A percentile compares a stretch with the other conserved stretches of the same genome.
These are phyloP conservation scores for Globisporangium emineosum DNA, from an alignment of 352 stramenopile genomes.

Conservation along the genomic window DNA sequence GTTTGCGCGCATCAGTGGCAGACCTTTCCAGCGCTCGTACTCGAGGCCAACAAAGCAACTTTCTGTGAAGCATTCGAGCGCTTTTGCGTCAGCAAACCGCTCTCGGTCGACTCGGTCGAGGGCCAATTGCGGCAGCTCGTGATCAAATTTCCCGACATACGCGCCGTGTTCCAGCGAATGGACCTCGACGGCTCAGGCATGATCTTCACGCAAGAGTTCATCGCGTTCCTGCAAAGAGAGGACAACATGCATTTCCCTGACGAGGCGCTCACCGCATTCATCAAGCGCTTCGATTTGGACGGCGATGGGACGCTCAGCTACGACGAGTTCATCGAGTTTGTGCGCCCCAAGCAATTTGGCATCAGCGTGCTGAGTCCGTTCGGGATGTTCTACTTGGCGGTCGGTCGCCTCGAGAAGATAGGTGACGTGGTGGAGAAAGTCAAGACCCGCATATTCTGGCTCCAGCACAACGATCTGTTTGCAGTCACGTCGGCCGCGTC, in stretches of 20 bases:
- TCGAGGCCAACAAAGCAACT: not conserved
- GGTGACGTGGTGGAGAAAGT: constrained; percentile 32
- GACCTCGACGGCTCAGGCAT: constrained; percentile 35
- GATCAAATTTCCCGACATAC: constrained; percentile 24
- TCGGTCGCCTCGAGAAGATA: constrained; percentile 28
- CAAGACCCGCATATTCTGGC: constrained; percentile 50
- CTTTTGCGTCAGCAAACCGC: constrained; percentile 27
- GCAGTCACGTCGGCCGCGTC: constrained; percentile 13
- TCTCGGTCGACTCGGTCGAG: constrained; percentile 40
- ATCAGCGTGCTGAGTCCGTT: constrained; percentile 45
- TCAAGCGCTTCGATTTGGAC: constrained; percentile 44
- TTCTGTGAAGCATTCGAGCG: constrained; percentile 30
- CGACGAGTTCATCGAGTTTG: constrained; percentile 46
- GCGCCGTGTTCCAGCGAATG: constrained; percentile 25
- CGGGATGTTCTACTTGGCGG: constrained; percentile 39
- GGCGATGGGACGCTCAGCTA: constrained; percentile 41
- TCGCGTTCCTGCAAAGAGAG: constrained; percentile 30
- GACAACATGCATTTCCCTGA: constrained; percentile 30
- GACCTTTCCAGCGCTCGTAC: constrained; percentile 19
- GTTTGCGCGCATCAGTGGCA: constrained; percentile 27
- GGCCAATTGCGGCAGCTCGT: constrained; percentile 35
- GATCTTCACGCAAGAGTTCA: constrained; percentile 29
- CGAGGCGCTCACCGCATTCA: constrained; percentile 30
- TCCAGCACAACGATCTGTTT: constrained; percentile 54
- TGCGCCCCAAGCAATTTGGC: constrained; percentile 38